Base-by-base conservation (phyloP, 2,329 filamentous ascomycete genomes). In the Leptographium wingfieldii region DNA sequence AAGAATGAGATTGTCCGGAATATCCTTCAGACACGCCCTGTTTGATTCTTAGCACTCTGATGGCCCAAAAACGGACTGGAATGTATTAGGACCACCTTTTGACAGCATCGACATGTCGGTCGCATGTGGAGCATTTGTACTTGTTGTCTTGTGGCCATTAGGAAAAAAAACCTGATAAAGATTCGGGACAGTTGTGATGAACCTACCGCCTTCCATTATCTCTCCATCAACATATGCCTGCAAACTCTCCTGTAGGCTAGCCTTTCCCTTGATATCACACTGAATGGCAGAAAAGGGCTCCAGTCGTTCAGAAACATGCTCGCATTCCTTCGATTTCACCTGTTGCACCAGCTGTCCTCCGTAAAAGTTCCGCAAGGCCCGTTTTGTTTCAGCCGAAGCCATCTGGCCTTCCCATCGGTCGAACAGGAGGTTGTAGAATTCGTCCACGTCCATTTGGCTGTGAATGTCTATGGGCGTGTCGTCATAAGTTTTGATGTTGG, bases 401-500 rank as follows among this genome's bases (percentile, higher is more conserved):
- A 97, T 83, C 67, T 96, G 90, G 10, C 83, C 82, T 69, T 99
- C 95, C 82, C 91, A 91, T 31, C 91, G 83, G 70, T 95, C 91
- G 67, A 97, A 94, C 0, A 99, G 80, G 5, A 96, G 80, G 67
- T 94, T 96, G 75, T 95, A 97, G 70, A 97, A 99, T 70, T 96
- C 92, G 66, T 97, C 94, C 5, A 96, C 94, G 69, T 99, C 94
- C 90, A 99, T 97, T 71, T 99, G 94, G 61, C 88, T 84, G 60
- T 86, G 84, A 31, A 95, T 86, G 70, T 97, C 91, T 63, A 99
- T 95, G 19, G 82, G 79, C 2, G 84, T 80, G 61, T 91, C 88
- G 43, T 95, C 90, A 61, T 92, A 92, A 0, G 87, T 92, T 66
- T 84, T 86, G 67, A 97, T 90, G 49, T 84, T 86, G 40, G 79